Evolutionary conservation across 2,329 filamentous ascomycete species (phyloP), one percentile per base, ranked within the genome.

Genomic region (Fusarium mangiferae): DNA sequence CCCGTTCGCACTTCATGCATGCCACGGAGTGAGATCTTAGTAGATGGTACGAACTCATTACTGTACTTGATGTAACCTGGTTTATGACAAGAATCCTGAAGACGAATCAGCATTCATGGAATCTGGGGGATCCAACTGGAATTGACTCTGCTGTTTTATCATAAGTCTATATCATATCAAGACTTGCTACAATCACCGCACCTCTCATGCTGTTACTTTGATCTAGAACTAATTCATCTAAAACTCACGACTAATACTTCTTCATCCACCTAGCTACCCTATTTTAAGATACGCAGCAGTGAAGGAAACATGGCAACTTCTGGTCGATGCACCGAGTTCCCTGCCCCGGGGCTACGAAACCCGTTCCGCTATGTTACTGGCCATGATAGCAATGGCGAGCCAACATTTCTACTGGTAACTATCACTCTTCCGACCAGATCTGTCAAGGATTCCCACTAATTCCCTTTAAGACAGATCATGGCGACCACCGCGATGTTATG

Each of bases 341-440:
- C 49, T 6, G 49, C 49, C 18, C 49, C 33, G 12, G 33, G 49
- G 9, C 49, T 52, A 6, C 49, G 33, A 26, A 52, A 26, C n/a
- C 49, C 33, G 0, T 36, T 52, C 33, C 49, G 49, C n/a, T 38
- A 52, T 20, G 33, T 52, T 3, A 36, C 49, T 26, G 49, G 49
- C 33, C 49, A 52, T 26, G 49, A 36, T 12, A 22, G 9, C 12
- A 17, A 17, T 3, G 49, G 49, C 7, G 18, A 38, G 6, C 18
- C 49, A 22, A 17, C 18, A 4, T 52, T 52, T 2, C 18, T 52
- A 0, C 12, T 52, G 13, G 49, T 22, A 38, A 36, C 6, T 11
- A 15, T 2, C 3, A 12, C 9, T 20, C 9, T 22, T 26, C 17
- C 26, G 1, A 2, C 8, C n/a, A 8, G 15, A 36, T 0, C 8